Conservation (phyloP, 768 basidiomycete genomes). For the Cystofilobasidium ferigula region DNA sequence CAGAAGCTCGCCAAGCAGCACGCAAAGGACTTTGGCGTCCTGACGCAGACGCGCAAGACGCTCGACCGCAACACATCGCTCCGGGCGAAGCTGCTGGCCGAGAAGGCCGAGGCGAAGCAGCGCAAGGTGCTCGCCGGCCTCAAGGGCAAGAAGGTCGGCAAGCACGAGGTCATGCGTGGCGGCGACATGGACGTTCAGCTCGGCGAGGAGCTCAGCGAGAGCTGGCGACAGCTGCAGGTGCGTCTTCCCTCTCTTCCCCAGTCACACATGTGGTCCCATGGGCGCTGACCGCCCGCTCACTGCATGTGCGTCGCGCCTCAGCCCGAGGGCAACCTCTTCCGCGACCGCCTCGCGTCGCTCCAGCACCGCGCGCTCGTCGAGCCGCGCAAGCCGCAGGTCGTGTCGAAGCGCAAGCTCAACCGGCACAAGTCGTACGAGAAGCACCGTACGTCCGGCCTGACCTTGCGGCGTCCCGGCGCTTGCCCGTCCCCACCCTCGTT, state of each 20-base stretch:
- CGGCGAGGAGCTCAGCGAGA: slow-evolving; percentile 80
- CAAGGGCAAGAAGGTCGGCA: slow-evolving; percentile 65
- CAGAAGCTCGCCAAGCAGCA: slow-evolving; percentile 45
- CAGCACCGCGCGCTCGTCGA: slow-evolving; percentile 80
- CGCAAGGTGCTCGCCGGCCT: slow-evolving; percentile 44
- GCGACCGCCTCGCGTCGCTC: slow-evolving; percentile 73
- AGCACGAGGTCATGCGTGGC: slow-evolving; percentile 56
- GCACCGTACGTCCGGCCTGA: neutral
- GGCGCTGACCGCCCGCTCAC: too few species aligned
- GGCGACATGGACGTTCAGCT: slow-evolving; percentile 69
- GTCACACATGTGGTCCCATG: neutral
- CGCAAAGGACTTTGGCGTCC: slow-evolving; percentile 49
- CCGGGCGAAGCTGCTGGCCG: slow-evolving; percentile 35
- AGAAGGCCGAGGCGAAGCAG: slow-evolving; percentile 46
- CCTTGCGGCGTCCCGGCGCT: neutral
- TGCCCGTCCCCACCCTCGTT: neutral
- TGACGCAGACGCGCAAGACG: slow-evolving; percentile 46
- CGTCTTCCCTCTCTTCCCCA: slow-evolving; percentile 28
- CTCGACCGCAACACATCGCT: slow-evolving; percentile 34
- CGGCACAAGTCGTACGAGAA: slow-evolving; percentile 16
- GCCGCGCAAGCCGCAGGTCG: slow-evolving; percentile 64
- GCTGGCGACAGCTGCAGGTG: slow-evolving; percentile 69
- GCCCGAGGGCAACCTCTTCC: slow-evolving; percentile 90
- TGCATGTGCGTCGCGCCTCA: too few species aligned
- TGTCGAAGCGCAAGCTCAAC: slow-evolving; percentile 42